Percentiles rank a stretch among this genome's conserved stretches.
Evolutionary conservation across 768 basidiomycete species (phyloP).

Genomic region (Leucosporidium yakuticum): DNA sequence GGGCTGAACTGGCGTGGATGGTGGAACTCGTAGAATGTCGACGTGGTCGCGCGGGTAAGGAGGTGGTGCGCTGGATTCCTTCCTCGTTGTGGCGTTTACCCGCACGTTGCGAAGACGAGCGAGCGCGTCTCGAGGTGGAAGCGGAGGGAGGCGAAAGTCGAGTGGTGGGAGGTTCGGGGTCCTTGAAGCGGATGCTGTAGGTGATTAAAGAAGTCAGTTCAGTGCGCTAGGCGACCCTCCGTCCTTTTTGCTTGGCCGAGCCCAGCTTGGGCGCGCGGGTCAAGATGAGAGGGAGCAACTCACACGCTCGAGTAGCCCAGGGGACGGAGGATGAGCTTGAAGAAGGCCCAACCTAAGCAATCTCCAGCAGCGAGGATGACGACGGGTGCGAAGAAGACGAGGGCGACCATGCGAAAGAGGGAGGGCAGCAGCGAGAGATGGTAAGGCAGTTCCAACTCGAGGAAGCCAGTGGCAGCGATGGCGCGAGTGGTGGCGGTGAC

Average conservation of each 20-base stretch:
- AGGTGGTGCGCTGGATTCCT: background rate
- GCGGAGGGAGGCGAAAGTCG: background rate
- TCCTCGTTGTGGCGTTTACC: background rate
- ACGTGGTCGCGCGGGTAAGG: too few species aligned
- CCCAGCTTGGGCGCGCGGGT: background rate
- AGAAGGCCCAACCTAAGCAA: conserved; percentile 17
- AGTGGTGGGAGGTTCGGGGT: conserved; percentile 21
- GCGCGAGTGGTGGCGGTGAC: background rate
- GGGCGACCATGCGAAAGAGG: conserved; percentile 19
- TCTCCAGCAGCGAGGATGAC: conserved; percentile 15
- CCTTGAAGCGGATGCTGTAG: conserved; percentile 29
- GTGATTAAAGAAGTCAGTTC: background rate
- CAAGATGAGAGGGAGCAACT: background rate
- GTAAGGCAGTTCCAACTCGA: conserved; percentile 6
- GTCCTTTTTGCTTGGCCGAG: too few species aligned
- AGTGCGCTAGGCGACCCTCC: too few species aligned
- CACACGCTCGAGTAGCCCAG: conserved; percentile 29
- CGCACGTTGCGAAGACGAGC: too few species aligned
- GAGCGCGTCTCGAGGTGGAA: background rate
- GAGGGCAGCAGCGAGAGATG: conserved; percentile 17
- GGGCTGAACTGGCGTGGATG: conserved; percentile 6
- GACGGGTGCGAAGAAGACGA: conserved; percentile 19
- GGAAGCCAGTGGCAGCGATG: too few species aligned
- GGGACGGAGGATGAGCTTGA: conserved; percentile 20
- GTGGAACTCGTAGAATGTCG: too few species aligned